Base-by-base conservation (phyloP, 768 basidiomycete species). In the Suillus hirtellus region DNA sequence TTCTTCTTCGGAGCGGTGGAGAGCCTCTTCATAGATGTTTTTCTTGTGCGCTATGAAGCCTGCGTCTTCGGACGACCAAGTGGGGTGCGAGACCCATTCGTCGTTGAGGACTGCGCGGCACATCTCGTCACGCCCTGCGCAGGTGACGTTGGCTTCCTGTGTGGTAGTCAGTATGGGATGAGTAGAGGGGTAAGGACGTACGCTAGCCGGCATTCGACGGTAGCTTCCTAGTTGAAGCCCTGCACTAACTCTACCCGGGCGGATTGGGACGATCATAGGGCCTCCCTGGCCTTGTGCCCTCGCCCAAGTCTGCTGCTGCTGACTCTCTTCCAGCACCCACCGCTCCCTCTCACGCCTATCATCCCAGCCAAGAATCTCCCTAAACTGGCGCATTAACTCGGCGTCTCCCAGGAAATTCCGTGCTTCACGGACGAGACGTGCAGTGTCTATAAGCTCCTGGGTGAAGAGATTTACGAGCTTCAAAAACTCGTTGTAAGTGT, bases 31-130 rank as follows among this genome's bases (percentile, higher is more conserved):
- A 75, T 92, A 99, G 1, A 89, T 83, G 76, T 99, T 99, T 83
- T 96, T 97, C 78, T 91, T 90, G 73, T 95, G 90, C 0, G 93
- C 86, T 65, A 91, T 80, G 70, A 97, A 97, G 1, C 92, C 94
- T 1, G 94, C 88, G 67, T 96, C 96, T 73, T 99, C 97, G 67
- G 89, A 92, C 4, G 92, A 89, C 88, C 94, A 96, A 1, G 93
- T 92, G 1, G 97, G 96, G 72, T 98, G 96, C 5, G 96, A 95
- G 38, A 99, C 90, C 96, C 96, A 99, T 68, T 96, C 93, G 72
- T 99, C 97, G 72, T 99, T 99, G 60, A 99, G 79, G 5, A 99
- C 97, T 8, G 92, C 88, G 71, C 89, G 90, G 75, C 96, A 98
- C 90, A 99, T 96, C 24, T 95, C 92, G 70, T 99, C 97, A 17